Evolutionary conservation across 2,329 filamentous ascomycete species (phyloP), one percentile per base, ranked within the genome.

Genomic region (Rachicladosporium sp.): DNA sequence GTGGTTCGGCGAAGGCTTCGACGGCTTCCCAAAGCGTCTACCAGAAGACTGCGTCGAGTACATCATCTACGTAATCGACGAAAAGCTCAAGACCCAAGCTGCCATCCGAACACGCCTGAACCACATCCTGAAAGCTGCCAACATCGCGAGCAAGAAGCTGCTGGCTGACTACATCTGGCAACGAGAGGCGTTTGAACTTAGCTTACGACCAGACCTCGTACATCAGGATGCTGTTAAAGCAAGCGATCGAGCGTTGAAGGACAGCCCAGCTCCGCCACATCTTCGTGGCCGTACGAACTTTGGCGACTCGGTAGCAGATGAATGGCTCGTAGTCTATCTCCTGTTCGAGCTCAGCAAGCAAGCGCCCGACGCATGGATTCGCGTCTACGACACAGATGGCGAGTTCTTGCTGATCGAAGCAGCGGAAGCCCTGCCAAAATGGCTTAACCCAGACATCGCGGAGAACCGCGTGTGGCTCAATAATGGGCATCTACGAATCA

Each of bases 161-260:
- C 69, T 89, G n/a, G 79, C 76, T 49, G 80, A 84, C 45, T 94
- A 95, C 52, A 93, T 98, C 46, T 98, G 91, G 91, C 91, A 98
- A 58, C 76, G 87, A 9, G 87, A 94, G 38, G 65, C 69, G 0
- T 88, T 98, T 46, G 71, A 69, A n/a, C 64, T 94, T 4, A 74
- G 81, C 11, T 59, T 76, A 23, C 31, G 35, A 30, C 68, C 68
- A 68, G 52, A 80, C 10, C 34, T 49, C n/a, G 32, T 37, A 8
- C 48, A 49, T 10, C 35, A 34, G 19, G 33, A 42, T 9, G 27
- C 34, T 23, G 37, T 36, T 4, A 79, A 57, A 52, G 66, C 46
- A 33, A 11, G 45, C 2, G 36, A 39, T 3, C 35, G 42, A 23
- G 23, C 19, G 13, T 27, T 27, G 23, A 36, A 19, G 4, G 13